Evolutionary conservation across 176 grass and related monocot genomes (phyloP).

Genomic region (Oryza rufipogon): DNA sequence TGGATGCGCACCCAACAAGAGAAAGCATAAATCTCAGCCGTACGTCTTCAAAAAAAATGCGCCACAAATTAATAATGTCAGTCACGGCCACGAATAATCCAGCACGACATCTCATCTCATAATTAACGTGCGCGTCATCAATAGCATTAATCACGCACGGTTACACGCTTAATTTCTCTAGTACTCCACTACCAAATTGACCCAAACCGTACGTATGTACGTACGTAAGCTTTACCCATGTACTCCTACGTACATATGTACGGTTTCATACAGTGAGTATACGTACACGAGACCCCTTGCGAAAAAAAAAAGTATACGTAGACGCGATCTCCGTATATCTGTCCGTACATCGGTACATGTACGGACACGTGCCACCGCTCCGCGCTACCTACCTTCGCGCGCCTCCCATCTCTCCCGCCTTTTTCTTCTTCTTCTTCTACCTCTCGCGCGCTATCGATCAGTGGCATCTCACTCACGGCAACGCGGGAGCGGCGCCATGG

Average conservation of each 20-base stretch:
- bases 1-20: not conserved
- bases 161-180: not conserved
- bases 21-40: not conserved
- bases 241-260: not conserved
- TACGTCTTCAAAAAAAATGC: not conserved
- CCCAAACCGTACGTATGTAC: not conserved
- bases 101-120: not conserved
- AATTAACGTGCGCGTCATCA: constrained; percentile 1
- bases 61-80: not conserved
- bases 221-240: too few relatives aligned
- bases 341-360: not conserved
- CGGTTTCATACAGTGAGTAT: not conserved
- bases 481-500: not conserved
- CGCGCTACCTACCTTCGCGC: not conserved
- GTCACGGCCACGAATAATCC: not conserved
- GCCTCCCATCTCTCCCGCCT: too few relatives aligned
- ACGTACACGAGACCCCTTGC: not conserved
- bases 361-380: not conserved
- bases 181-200: not conserved
- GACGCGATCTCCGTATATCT: not conserved
- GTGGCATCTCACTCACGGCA: not conserved
- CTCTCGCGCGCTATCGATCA: not conserved
- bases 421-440: not conserved
- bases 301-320: too few relatives aligned
- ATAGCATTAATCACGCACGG: not conserved